These are phyloP conservation scores for Hygrocybe punicea DNA, from an alignment of 768 basidiomycete genomes.

Conservation along the genomic window DNA sequence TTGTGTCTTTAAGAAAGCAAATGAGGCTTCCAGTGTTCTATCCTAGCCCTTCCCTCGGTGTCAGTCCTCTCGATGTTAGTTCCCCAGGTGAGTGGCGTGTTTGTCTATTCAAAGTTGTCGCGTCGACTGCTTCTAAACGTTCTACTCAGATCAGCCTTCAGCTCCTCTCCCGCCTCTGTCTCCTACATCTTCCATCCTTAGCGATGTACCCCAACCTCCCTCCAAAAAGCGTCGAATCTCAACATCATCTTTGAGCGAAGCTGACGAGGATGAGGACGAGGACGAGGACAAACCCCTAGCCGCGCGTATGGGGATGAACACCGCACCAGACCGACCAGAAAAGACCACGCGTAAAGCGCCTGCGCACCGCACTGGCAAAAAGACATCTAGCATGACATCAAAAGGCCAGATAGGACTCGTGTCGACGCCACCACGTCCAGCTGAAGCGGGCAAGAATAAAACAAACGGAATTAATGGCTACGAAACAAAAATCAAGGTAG, in stretches of 20 bases:
- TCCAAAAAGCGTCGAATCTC: conserved; percentile 55
- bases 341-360: conserved; percentile 27
- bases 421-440: conserved; percentile 40
- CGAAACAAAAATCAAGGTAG: conserved; percentile 59
- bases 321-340: conserved; percentile 19
- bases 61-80: conserved; percentile 15
- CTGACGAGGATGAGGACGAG: conserved; percentile 47
- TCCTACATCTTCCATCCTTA: conserved; percentile 49
- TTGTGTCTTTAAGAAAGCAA: conserved; percentile 65
- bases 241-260: conserved; percentile 51
- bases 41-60: conserved; percentile 46
- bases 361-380: conserved; percentile 51
- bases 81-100: conserved; percentile 47
- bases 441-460: conserved; percentile 38
- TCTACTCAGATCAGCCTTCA: conserved; percentile 1
- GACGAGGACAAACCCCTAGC: conserved; percentile 60
- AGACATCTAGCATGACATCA: conserved; percentile 53
- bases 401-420: conserved; percentile 57
- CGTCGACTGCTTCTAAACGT: conserved; percentile 2
- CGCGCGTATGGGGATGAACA: conserved; percentile 36
- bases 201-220: conserved; percentile 46
- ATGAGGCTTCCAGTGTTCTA: conserved; percentile 55
- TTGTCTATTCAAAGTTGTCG: conserved; percentile 1
- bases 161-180: conserved; percentile 32
- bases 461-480: conserved; percentile 46